Evolutionary conservation across 805 yeast species (phyloP).

Genomic region (Ogataea wickerhamii): DNA sequence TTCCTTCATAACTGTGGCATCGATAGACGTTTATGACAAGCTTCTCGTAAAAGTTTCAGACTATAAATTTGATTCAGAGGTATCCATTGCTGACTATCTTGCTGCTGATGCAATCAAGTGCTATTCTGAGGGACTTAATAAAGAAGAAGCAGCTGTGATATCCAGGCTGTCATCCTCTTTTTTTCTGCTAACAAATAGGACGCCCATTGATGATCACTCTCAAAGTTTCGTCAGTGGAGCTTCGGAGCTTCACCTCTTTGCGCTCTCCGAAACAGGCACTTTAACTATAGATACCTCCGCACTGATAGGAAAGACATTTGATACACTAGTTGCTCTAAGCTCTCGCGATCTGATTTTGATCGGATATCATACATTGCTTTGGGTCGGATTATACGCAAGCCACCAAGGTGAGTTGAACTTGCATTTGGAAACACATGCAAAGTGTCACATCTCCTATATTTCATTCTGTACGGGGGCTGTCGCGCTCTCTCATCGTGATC

Average conservation of each 20-base stretch:
- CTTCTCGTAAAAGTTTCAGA: constrained; percentile 1
- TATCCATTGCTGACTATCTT: not conserved
- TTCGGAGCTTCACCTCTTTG: constrained; percentile 1
- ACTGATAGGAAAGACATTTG: constrained; percentile 2
- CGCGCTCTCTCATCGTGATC: not conserved
- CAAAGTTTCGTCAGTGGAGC: no score
- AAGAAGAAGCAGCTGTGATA: constrained; percentile 2
- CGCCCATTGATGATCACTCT: not conserved
- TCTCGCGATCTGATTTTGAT: constrained; percentile 10
- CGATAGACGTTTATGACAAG: constrained; percentile 4
- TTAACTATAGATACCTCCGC: not conserved
- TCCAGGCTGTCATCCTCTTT: not conserved
- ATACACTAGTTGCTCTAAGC: constrained; percentile 3
- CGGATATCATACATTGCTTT: constrained; percentile 13
- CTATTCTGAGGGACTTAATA: not conserved
- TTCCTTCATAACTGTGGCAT: constrained; percentile 1
- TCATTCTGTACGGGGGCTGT: constrained; percentile 2
- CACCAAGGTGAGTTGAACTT: not conserved
- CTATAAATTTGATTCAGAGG: not conserved
- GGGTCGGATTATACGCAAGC: constrained; percentile 7
- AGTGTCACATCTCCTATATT: constrained; percentile 5
- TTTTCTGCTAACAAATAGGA: not conserved
- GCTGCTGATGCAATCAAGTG: not conserved
- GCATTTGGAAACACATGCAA: not conserved
- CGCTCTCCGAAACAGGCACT: not conserved